phyloP scores from a whole-genome alignment of 2,329 filamentous ascomycete genomes.

The Cercospora sp. region DNA sequence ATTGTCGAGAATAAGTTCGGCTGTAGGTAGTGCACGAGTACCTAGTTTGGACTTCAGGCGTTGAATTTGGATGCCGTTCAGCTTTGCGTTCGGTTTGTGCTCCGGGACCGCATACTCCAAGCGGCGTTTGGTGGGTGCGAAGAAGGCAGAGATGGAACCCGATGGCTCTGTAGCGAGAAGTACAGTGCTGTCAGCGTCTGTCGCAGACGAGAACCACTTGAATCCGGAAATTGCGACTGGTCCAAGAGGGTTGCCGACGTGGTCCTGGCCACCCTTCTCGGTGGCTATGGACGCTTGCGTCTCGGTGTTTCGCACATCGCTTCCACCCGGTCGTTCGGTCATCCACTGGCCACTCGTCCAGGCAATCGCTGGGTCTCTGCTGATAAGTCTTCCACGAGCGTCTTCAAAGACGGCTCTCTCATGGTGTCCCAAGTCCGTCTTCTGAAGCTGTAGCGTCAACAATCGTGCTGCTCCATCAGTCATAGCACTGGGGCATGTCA shows the following conservation, averaged over 20 bases:
- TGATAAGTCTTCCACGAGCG: conserved; percentile 53
- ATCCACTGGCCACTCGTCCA: conserved; percentile 79
- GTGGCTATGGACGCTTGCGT: conserved; percentile 1
- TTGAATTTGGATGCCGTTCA: conserved; percentile 67
- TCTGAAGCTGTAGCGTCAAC: background rate
- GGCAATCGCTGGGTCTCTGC: conserved; percentile 51
- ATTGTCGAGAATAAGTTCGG: conserved; percentile 61
- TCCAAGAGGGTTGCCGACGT: conserved; percentile 26
- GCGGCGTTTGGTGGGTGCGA: conserved; percentile 59
- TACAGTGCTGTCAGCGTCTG: conserved; percentile 64
- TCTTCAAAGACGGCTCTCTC: conserved; percentile 19
- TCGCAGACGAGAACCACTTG: conserved; percentile 71
- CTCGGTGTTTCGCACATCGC: conserved; percentile 68
- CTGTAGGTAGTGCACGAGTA: conserved; percentile 68
- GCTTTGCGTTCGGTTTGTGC: conserved; percentile 40
- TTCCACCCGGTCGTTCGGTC: conserved; percentile 69
- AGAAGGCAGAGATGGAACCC: conserved; percentile 60
- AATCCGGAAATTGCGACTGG: conserved; percentile 63
- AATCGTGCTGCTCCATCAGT: conserved; percentile 25
- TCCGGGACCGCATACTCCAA: conserved; percentile 55
- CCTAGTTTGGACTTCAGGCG: conserved; percentile 73
- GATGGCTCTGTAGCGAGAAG: conserved; percentile 53
- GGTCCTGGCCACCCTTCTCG: conserved; percentile 1
- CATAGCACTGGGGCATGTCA: conserved; percentile 25
- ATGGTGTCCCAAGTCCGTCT: background rate